Percentiles rank a stretch among this genome's conserved stretches.
phyloP scores from a whole-genome alignment of 495 filamentous ascomycete species.

The Pseudoneurospora amorphoporcata region DNA sequence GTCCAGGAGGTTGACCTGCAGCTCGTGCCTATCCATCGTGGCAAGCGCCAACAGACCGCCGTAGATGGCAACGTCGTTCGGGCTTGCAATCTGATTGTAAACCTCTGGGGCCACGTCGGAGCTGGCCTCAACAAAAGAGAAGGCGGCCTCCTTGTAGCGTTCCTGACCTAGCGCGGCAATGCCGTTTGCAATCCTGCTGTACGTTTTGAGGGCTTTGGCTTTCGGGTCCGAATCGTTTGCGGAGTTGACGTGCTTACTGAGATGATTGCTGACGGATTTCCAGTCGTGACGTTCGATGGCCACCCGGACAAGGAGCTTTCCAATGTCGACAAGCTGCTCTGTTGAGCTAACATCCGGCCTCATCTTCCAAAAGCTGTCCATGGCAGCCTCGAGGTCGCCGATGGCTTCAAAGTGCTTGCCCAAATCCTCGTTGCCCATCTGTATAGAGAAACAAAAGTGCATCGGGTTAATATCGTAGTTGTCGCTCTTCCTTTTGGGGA shows the following conservation, averaged over 20 bases:
- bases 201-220: slow-evolving; percentile 51
- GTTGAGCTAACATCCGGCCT: slow-evolving; percentile 35
- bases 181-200: slow-evolving; percentile 56
- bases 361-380: slow-evolving; percentile 35
- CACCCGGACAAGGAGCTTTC: slow-evolving; percentile 33
- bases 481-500: not conserved
- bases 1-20: slow-evolving; percentile 69
- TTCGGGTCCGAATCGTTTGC: slow-evolving; percentile 41
- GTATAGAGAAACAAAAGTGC: not conserved
- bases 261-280: slow-evolving; percentile 49
- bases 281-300: slow-evolving; percentile 36
- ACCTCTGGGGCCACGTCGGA: slow-evolving; percentile 40
- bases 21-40: slow-evolving; percentile 67
- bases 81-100: slow-evolving; percentile 64
- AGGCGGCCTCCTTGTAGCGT: slow-evolving; percentile 63
- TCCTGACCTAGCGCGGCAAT: slow-evolving; percentile 58
- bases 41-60: slow-evolving; percentile 85
- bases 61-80: slow-evolving; percentile 87
- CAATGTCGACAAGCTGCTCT: slow-evolving; percentile 33
- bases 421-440: slow-evolving; percentile 41
- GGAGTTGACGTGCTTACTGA: slow-evolving; percentile 48
- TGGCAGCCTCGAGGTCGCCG: slow-evolving; percentile 29
- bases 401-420: slow-evolving; percentile 36
- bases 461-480: not conserved
- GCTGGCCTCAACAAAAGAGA: slow-evolving; percentile 52